Evolutionary conservation across 192 early-diverging fungal genomes (phyloP).

Genomic region (Coemansia sp.): DNA sequence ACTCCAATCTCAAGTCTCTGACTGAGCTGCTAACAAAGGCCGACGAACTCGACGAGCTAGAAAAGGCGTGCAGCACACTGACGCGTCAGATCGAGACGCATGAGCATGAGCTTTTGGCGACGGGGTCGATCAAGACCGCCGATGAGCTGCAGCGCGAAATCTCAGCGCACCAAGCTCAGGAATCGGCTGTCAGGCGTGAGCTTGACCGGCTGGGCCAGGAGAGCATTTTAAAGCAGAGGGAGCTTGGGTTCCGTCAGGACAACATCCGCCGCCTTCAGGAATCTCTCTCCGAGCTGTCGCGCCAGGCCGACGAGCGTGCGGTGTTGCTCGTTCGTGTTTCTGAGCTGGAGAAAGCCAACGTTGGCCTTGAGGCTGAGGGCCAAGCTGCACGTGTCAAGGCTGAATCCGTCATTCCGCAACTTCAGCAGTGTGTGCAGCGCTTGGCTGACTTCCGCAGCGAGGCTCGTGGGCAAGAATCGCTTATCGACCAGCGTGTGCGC

Average conservation of each 20-base stretch:
- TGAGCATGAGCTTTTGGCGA: constrained; percentile 55
- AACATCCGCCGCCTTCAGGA: constrained; percentile 29
- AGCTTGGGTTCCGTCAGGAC: constrained; percentile 54
- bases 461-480: constrained; percentile 20
- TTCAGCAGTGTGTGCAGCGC: constrained; percentile 21
- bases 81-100: constrained; percentile 55
- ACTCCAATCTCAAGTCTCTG: constrained; percentile 23
- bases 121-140: constrained; percentile 67
- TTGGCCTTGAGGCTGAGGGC: constrained; percentile 9
- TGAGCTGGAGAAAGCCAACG: constrained; percentile 21
- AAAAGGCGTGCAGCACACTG: constrained; percentile 47
- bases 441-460: constrained; percentile 40
- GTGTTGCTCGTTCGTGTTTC: constrained; percentile 28
- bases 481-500: constrained; percentile 35
- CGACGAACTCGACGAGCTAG: constrained; percentile 30
- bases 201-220: constrained; percentile 61
- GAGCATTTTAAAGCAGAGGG: constrained; percentile 58
- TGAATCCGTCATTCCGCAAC: constrained; percentile 25
- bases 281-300: constrained; percentile 27
- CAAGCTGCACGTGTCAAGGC: constrained; percentile 23
- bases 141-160: constrained; percentile 70
- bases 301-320: constrained; percentile 35
- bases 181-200: constrained; percentile 55
- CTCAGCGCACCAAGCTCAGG: constrained; percentile 39
- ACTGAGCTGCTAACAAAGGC: constrained; percentile 20